phyloP scores from a whole-genome alignment of 371 early-diverging fungal species.

The Nosema muscidifuracis region DNA sequence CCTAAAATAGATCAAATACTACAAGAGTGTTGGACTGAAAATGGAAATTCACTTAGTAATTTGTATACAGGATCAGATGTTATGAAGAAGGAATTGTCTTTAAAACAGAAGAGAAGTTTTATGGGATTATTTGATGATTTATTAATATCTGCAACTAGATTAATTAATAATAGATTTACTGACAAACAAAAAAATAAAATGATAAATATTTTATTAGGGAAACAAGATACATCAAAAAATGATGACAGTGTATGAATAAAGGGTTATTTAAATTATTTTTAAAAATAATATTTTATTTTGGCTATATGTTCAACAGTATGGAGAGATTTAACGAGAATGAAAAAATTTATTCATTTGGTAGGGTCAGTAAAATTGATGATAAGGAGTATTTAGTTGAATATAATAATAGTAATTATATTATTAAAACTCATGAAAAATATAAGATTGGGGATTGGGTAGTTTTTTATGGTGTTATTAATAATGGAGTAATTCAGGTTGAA shows the following conservation, averaged over 20 bases:
- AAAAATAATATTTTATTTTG: not conserved
- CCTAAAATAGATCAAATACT: constrained; percentile 22
- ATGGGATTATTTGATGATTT: constrained; percentile 49
- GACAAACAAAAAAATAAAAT: constrained; percentile 49
- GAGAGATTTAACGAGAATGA: not conserved
- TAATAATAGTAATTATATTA: not conserved
- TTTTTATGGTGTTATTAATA: constrained; percentile 16
- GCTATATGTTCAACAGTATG: not conserved
- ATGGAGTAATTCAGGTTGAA: not conserved
- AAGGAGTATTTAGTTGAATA: not conserved
- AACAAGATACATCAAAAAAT: constrained; percentile 5
- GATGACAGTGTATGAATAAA: no score
- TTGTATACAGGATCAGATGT: constrained; percentile 57
- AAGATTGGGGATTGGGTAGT: constrained; percentile 9
- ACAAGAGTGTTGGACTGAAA: constrained; percentile 45
- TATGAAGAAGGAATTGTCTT: constrained; percentile 47
- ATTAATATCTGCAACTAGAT: constrained; percentile 46
- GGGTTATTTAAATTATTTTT: not conserved
- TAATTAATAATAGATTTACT: constrained; percentile 55
- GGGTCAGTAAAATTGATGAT: not conserved
- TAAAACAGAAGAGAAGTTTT: constrained; percentile 41
- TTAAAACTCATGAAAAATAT: not conserved
- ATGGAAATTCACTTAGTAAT: constrained; percentile 50
- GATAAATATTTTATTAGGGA: constrained; percentile 49
- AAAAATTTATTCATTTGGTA: constrained; percentile 27